These are phyloP conservation scores for Talinum fruticosum DNA, from an alignment of 148 eudicot species.

Conservation along the genomic window DNA sequence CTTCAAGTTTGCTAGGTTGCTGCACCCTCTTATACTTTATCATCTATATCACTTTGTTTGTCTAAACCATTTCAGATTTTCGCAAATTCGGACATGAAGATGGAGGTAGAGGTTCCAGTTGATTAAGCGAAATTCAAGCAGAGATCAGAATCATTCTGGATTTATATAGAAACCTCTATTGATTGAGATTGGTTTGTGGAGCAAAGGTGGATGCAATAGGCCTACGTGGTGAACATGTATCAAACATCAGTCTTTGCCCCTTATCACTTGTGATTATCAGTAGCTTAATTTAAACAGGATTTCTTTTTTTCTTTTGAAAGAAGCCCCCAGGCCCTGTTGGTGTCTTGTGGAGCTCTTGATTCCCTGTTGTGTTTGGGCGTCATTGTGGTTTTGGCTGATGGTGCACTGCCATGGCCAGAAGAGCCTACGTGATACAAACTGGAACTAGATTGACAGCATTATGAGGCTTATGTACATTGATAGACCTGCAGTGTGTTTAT, in stretches of 20 bases:
- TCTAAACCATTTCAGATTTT: slow-evolving; percentile 27
- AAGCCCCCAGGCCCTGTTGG: background rate
- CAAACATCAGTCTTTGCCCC: background rate
- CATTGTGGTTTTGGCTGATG: background rate
- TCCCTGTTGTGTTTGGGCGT: background rate
- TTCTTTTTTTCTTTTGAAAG: too few relatives aligned
- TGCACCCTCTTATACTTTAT: background rate
- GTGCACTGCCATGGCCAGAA: background rate
- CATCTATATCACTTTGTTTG: background rate
- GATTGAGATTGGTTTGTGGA: slow-evolving; percentile 16
- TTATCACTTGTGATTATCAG: background rate
- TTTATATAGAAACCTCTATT: background rate
- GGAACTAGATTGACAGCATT: background rate
- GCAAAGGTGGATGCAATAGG: background rate
- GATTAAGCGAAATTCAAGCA: slow-evolving; percentile 19
- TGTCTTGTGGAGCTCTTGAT: background rate
- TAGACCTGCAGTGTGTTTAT: background rate
- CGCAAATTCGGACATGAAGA: slow-evolving; percentile 36
- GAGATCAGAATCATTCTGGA: background rate
- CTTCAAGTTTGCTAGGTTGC: background rate
- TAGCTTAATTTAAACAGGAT: background rate
- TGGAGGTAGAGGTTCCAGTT: slow-evolving; percentile 45
- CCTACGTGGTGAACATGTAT: background rate
- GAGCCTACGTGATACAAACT: background rate
- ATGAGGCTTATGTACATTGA: background rate